Base-by-base conservation (phyloP, 208 protist species). In the Leishmania tarentolae region DNA sequence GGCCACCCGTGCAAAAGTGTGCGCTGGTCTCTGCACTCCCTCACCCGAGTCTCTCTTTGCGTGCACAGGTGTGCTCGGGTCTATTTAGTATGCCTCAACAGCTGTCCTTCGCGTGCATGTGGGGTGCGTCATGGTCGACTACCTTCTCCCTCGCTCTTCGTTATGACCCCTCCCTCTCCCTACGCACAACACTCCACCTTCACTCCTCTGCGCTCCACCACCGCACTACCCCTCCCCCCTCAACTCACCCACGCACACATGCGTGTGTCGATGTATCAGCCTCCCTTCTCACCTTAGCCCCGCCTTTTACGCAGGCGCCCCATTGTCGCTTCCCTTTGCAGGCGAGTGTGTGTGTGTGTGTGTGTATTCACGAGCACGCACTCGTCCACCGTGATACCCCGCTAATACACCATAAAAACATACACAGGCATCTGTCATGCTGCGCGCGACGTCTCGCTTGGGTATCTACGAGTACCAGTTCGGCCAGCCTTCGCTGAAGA, bases 401-500 rank as follows among this genome's bases (percentile, higher is more conserved):
- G 31, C 46, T 35, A 31, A 42, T 57, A 7, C 61, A n/a, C 69
- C 3, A 31, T n/a, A 57, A 31, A 7, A 40, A 7, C 46, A 5
- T 3, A 75, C 70, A 65, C 28, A 37, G 69, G 50, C 57, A 21
- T 31, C 46, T 56, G 76, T 66, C 75, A 94, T 94, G 91, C 84
- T 96, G 44, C 91, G 90, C 78, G 86, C 85, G 66, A 90, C 88
- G 57, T 82, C 81, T 71, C 61, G 78, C n/a, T 83, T 87, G 44
- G 63, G 74, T n/a, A 93, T 94, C 82, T 93, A 91, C 77, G 86
- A 93, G 76, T 96, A 94, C 87, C 84, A 89, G 76, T 96, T 96
- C 80, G 93, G 93, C 24, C 92, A 95, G 85, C 92, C 92, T 24
- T 92, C 90, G 21, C 86, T 95, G 53, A 88, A 84, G 79, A 80